A percentile compares a stretch with the other conserved stretches of the same genome.
phyloP scores from a whole-genome alignment of 441 rosid species.

The Syzygium malaccense region DNA sequence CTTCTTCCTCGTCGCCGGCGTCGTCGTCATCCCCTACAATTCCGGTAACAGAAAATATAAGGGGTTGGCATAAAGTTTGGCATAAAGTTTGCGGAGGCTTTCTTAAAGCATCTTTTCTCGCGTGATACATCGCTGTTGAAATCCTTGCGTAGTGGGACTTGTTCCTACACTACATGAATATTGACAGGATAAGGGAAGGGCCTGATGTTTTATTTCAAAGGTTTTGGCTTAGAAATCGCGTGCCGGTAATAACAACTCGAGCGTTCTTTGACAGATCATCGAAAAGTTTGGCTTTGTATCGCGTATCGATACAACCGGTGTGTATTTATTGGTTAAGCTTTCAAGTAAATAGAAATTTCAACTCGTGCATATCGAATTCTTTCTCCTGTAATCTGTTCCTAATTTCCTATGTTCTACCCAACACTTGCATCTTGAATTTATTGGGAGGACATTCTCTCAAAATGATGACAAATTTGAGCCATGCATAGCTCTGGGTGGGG shows the following conservation, averaged over 20 bases:
- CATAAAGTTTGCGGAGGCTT: neutral
- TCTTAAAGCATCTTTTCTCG: neutral
- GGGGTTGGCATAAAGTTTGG: too few relatives aligned
- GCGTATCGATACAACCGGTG: neutral
- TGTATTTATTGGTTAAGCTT: neutral
- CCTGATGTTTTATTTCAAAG: neutral
- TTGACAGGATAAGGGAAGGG: neutral
- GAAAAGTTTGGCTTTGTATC: neutral
- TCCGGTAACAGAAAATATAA: neutral
- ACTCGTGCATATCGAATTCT: neutral
- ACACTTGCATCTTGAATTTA: neutral
- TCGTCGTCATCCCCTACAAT: neutral
- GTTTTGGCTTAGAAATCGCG: neutral
- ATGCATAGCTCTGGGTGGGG: rapidly evolving
- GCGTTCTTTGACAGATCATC: neutral
- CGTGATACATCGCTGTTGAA: neutral
- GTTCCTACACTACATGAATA: neutral
- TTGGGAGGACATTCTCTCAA: neutral
- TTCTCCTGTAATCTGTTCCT: neutral
- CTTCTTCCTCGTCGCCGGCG: too few relatives aligned
- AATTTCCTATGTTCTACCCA: neutral
- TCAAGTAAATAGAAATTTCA: neutral
- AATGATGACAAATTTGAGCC: neutral
- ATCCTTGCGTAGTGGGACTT: neutral
- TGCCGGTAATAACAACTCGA: neutral